Percentiles rank a stretch among this genome's conserved stretches.
phyloP scores from a whole-genome alignment of 2,329 filamentous ascomycete genomes.

The Trichoderma sp. region DNA sequence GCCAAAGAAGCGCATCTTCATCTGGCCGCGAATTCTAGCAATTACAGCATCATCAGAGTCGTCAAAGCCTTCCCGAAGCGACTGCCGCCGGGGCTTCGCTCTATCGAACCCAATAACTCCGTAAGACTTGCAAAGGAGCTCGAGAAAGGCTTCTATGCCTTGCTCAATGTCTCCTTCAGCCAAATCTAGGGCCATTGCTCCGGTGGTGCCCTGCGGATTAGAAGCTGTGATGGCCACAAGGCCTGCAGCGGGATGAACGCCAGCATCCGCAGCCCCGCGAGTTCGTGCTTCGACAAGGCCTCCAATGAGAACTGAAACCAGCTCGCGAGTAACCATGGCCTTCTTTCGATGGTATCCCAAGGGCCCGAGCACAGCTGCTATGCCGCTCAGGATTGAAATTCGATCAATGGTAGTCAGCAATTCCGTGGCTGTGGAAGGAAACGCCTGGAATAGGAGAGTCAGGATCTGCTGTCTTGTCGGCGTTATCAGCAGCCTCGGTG shows the following conservation, averaged over 20 bases:
- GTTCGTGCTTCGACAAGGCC: constrained; percentile 89
- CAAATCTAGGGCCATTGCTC: constrained; percentile 60
- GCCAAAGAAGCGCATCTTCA: constrained; percentile 67
- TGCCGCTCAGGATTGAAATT: constrained; percentile 78
- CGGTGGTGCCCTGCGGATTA: constrained; percentile 48
- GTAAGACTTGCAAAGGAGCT: constrained; percentile 62
- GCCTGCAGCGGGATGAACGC: constrained; percentile 90
- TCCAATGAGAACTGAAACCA: constrained; percentile 79
- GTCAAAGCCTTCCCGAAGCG: constrained; percentile 32
- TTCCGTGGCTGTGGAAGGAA: constrained; percentile 67
- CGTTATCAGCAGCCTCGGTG: constrained; percentile 56
- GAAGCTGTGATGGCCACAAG: constrained; percentile 69
- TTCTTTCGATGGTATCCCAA: constrained; percentile 86
- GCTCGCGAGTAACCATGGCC: constrained; percentile 82
- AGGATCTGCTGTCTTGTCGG: constrained; percentile 66
- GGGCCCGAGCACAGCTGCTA: constrained; percentile 79
- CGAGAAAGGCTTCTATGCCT: constrained; percentile 65
- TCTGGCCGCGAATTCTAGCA: constrained; percentile 61
- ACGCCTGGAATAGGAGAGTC: constrained; percentile 66
- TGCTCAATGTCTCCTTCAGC: constrained; percentile 66
- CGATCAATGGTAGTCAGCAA: constrained; percentile 73
- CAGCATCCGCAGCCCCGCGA: constrained; percentile 90
- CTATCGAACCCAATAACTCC: constrained; percentile 59
- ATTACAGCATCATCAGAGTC: constrained; percentile 57
- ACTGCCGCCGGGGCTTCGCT: constrained; percentile 32